Base-by-base conservation (phyloP, 2,329 filamentous ascomycete species). In the Trematosphaeria pertusa region DNA sequence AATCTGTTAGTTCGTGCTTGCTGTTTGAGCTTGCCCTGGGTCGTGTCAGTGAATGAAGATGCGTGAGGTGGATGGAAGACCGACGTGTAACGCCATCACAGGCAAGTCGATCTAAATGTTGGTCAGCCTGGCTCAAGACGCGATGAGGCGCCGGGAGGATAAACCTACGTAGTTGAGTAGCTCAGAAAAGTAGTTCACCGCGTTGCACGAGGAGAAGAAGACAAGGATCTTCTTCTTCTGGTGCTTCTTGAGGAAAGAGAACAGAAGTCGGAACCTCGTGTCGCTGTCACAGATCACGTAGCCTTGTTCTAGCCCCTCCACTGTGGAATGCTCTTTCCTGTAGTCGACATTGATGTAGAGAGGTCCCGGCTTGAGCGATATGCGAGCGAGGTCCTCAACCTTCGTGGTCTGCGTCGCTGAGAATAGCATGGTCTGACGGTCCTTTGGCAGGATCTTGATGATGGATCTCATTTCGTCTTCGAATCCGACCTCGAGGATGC, bases 1-100 rank as follows among this genome's bases (percentile, higher is more conserved):
- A 99, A 99, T 1, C 91, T 96, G 69, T 95, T 96, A 18, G 94
- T 99, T n/a, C 94, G 89, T 74, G 96, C 96, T 75, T 97, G 91
- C 75, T 99, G 94, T 76, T 99, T 99, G 75, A 96, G 91, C 76
- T 99, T 97, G 24, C 71, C 94, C n/a, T n/a, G n/a, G n/a, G n/a
- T n/a, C n/a, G n/a, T n/a, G n/a, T n/a, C n/a, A n/a, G n/a, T n/a
- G n/a, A n/a, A n/a, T n/a, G n/a, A n/a, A n/a, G n/a, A n/a, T n/a
- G n/a, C n/a, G n/a, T n/a, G n/a, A n/a, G n/a, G n/a, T n/a, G n/a
- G n/a, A n/a, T n/a, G n/a, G n/a, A n/a, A n/a, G n/a, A n/a, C n/a
- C n/a, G n/a, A n/a, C n/a, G 72, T 95, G 90, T 6, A 96, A 80
- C 60, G 90, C 88, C 33, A 96, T 81, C 2, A 95, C 89, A 4